These are phyloP conservation scores for Suillus americanus DNA, from an alignment of 768 basidiomycete species.

Conservation along the genomic window DNA sequence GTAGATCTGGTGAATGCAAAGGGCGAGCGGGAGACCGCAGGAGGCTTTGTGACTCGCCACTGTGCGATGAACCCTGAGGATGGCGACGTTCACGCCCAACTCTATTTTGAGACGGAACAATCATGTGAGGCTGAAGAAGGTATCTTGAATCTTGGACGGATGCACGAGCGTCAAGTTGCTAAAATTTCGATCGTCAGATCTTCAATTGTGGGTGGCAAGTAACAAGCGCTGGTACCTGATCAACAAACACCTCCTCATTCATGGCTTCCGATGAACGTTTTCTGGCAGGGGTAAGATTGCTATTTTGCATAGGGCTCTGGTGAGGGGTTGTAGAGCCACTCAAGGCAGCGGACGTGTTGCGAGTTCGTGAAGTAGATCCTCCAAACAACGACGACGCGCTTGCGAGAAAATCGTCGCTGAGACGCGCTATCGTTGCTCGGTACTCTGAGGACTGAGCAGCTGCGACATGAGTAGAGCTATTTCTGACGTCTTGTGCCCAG, in stretches of 20 bases:
- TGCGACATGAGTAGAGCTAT: slow-evolving; percentile 12
- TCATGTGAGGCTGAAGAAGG: slow-evolving; percentile 24
- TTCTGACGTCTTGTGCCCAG: slow-evolving; percentile 24
- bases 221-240: slow-evolving; percentile 34
- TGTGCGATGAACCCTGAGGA: slow-evolving; percentile 13
- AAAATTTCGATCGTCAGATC: slow-evolving; percentile 23
- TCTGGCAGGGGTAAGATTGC: slow-evolving; percentile 26
- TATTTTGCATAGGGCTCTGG: slow-evolving; percentile 15
- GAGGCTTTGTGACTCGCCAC: slow-evolving; percentile 14
- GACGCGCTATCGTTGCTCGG: slow-evolving; percentile 31
- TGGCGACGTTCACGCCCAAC: slow-evolving; percentile 17
- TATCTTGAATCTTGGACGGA: slow-evolving; percentile 24
- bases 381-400: slow-evolving; percentile 32
- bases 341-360: slow-evolving; percentile 18
- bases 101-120: slow-evolving; percentile 23
- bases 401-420: slow-evolving; percentile 32
- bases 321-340: slow-evolving; percentile 19
- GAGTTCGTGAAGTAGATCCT: slow-evolving; percentile 19
- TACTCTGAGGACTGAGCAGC: slow-evolving; percentile 27
- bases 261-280: slow-evolving; percentile 33
- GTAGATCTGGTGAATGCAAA: slow-evolving; percentile 18
- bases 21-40: slow-evolving; percentile 3
- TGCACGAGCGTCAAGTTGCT: slow-evolving; percentile 28
- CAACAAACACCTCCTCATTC: slow-evolving; percentile 25
- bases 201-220: slow-evolving; percentile 22